Percentiles rank a stretch among this genome's conserved stretches.
phyloP scores from a whole-genome alignment of 805 yeast species.

The Saccharomyces kudriavzevii region DNA sequence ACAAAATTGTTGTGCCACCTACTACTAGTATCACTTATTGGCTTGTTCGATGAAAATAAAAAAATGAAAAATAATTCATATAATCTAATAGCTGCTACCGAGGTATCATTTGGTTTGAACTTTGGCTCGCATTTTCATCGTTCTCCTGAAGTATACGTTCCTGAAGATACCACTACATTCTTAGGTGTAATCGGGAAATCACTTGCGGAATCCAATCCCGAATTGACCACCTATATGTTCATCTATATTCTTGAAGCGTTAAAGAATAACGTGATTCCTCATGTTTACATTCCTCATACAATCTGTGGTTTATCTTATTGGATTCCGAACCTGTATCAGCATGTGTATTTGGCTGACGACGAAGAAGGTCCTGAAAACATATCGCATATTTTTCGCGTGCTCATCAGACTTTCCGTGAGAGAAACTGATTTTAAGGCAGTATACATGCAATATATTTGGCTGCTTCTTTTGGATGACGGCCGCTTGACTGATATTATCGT shows the following conservation, averaged over 20 bases:
- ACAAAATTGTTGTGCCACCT: constrained; percentile 48
- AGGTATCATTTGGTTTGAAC: constrained; percentile 50
- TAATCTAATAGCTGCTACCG: constrained; percentile 51
- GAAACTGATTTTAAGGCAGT: constrained; percentile 43
- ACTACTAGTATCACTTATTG: constrained; percentile 57
- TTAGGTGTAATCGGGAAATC: constrained; percentile 47
- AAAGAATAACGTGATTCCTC: constrained; percentile 15
- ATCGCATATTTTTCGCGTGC: constrained; percentile 51
- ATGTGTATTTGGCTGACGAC: constrained; percentile 48
- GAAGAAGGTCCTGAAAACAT: constrained; percentile 54
- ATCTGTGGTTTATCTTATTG: constrained; percentile 49
- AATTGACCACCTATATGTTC: constrained; percentile 49
- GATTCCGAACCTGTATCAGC: constrained; percentile 55
- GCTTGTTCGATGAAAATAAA: constrained; percentile 51
- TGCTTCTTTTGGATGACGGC: constrained; percentile 52
- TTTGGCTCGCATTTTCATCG: constrained; percentile 49
- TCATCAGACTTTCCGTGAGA: constrained; percentile 49
- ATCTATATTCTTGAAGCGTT: constrained; percentile 24
- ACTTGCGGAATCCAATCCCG: constrained; percentile 51
- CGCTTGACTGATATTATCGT: constrained; percentile 49
- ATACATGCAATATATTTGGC: constrained; percentile 60
- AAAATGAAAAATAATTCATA: constrained; percentile 59
- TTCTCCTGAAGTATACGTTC: constrained; percentile 56
- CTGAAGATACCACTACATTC: constrained; percentile 57
- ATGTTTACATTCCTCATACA: constrained; percentile 18